Conservation (phyloP, 176 grass and related monocot species). For the Musa troglodytarum region DNA sequence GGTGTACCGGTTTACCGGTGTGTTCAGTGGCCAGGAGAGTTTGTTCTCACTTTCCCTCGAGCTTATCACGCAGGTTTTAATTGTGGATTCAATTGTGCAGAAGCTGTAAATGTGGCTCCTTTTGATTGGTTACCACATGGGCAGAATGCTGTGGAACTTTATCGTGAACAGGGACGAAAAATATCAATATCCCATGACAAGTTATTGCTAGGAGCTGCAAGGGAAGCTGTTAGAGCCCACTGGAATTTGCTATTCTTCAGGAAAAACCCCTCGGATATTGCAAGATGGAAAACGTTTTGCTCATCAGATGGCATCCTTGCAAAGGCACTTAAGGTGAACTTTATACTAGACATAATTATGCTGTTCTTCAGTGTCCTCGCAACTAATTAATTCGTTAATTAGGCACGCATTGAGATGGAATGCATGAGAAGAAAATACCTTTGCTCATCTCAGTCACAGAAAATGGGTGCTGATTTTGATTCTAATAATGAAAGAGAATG, state of each 20-base stretch:
- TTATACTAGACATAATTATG: neutral
- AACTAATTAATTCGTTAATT: slow-evolving; percentile 23
- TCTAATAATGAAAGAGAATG: slow-evolving; percentile 58
- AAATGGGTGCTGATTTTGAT: slow-evolving; percentile 78
- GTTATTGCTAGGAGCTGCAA: slow-evolving; percentile 68
- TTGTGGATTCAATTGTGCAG: slow-evolving; percentile 95
- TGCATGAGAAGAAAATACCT: slow-evolving; percentile 45
- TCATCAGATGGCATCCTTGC: slow-evolving; percentile 55
- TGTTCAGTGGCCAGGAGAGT: slow-evolving; percentile 72
- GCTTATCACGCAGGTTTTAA: slow-evolving; percentile 94
- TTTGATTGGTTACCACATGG: slow-evolving; percentile 95
- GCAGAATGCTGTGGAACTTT: slow-evolving; percentile 84
- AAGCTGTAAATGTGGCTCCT: slow-evolving; percentile 93
- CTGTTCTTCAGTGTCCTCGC: neutral
- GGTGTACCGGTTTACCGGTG: slow-evolving; percentile 74
- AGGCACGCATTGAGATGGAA: slow-evolving; percentile 76
- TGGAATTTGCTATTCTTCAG: slow-evolving; percentile 69
- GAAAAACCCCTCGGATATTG: slow-evolving; percentile 45
- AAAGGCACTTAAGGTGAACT: slow-evolving; percentile 71
- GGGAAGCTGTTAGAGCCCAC: slow-evolving; percentile 75
- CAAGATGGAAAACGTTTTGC: slow-evolving; percentile 66
- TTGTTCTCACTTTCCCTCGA: slow-evolving; percentile 86
- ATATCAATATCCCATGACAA: slow-evolving; percentile 93
- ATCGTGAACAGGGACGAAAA: slow-evolving; percentile 59
- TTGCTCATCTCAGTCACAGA: slow-evolving; percentile 53